phyloP scores from a whole-genome alignment of 2,329 filamentous ascomycete species.

The Colletotrichum sp. region DNA sequence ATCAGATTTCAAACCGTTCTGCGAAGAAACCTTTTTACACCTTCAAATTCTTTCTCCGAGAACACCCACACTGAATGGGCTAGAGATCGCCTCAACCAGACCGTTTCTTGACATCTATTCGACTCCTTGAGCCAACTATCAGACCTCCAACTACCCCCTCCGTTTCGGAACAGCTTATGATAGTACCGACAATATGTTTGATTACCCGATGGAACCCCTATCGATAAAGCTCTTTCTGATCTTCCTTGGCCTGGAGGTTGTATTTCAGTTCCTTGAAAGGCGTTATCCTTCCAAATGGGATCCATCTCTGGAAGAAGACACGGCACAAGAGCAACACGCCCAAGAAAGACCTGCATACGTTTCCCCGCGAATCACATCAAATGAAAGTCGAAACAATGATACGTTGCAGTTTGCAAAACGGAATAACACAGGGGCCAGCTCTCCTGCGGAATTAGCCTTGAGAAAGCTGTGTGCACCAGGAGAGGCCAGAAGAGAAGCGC shows the following conservation, averaged over 20 bases:
- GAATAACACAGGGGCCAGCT: not conserved
- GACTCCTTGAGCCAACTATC: not conserved
- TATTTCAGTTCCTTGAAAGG: too few relatives aligned
- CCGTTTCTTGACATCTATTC: not conserved
- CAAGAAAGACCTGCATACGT: not conserved
- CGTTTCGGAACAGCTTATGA: not conserved
- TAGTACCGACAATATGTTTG: not conserved
- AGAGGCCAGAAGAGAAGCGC: too few relatives aligned
- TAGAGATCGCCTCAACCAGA: not conserved
- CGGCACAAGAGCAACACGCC: not conserved
- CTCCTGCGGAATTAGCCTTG: not conserved
- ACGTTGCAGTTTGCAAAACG: not conserved
- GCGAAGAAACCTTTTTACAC: not conserved
- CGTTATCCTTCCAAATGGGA: not conserved
- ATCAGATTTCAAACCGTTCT: not conserved
- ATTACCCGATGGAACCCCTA: not conserved
- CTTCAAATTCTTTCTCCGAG: not conserved
- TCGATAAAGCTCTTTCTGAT: not conserved
- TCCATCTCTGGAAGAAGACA: not conserved
- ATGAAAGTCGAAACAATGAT: not conserved
- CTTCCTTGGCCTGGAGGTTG: not conserved
- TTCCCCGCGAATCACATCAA: not conserved
- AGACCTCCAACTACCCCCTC: not conserved
- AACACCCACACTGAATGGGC: not conserved
- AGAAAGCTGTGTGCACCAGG: too few relatives aligned